Conservation (phyloP, 495 filamentous ascomycete species). For the Gamarada debralockiae region DNA sequence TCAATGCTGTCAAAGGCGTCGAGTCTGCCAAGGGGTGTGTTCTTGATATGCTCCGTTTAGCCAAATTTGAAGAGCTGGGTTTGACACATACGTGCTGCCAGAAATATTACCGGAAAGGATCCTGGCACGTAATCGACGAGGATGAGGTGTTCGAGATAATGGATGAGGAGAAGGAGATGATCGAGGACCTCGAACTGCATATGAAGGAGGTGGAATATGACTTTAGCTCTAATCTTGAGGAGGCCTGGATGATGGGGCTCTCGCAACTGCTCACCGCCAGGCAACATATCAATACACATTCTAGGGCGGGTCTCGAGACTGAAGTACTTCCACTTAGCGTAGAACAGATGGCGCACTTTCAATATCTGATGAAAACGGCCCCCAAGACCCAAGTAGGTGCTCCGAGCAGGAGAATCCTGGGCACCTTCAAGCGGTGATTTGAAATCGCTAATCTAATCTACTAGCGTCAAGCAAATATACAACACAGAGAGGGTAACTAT, state of each 20-base stretch:
- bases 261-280: too few relatives aligned
- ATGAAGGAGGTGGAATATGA: background rate
- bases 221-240: background rate
- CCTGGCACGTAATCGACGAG: background rate
- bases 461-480: too few relatives aligned
- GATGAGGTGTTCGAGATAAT: background rate
- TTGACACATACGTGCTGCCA: conserved; percentile 7
- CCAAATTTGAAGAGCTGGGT: conserved; percentile 5
- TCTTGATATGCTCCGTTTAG: background rate
- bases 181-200: background rate
- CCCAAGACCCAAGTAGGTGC: too few relatives aligned
- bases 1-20: background rate
- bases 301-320: too few relatives aligned
- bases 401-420: too few relatives aligned
- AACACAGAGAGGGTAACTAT: too few relatives aligned
- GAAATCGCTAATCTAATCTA: too few relatives aligned
- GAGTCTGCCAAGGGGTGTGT: background rate
- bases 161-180: background rate
- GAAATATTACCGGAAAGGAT: background rate
- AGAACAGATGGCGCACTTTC: too few relatives aligned
- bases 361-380: too few relatives aligned
- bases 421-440: too few relatives aligned
- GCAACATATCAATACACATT: too few relatives aligned
- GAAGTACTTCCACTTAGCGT: too few relatives aligned
- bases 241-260: background rate